Percentiles rank a stretch among this genome's conserved stretches.
phyloP scores from a whole-genome alignment of 2,329 filamentous ascomycete species.

The Rhinocladiella similis region DNA sequence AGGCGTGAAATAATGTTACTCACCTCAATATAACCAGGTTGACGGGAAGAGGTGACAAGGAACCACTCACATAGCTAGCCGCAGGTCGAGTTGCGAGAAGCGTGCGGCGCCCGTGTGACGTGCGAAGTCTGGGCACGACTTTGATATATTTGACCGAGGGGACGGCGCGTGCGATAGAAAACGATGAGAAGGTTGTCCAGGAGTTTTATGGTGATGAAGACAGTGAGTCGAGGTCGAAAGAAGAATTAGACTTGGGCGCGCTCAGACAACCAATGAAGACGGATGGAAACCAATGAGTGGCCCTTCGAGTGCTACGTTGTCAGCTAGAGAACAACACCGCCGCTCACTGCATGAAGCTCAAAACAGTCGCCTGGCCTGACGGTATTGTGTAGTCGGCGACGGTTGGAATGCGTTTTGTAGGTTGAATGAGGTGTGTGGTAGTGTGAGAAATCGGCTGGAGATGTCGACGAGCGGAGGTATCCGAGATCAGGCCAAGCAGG shows the following conservation, averaged over 20 bases:
- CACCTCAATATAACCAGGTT: not conserved
- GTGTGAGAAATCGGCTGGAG: conserved; percentile 1
- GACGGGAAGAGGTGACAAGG: not conserved
- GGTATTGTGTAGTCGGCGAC: not conserved
- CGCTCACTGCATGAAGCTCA: not conserved
- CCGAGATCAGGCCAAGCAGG: conserved; percentile 9
- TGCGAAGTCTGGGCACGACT: not conserved
- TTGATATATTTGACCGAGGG: no score
- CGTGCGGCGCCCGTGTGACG: not conserved
- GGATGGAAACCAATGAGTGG: not conserved
- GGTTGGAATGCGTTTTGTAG: not conserved
- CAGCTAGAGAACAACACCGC: not conserved
- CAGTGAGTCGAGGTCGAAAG: not conserved
- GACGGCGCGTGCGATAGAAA: no score
- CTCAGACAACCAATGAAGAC: not conserved
- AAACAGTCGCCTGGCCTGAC: not conserved
- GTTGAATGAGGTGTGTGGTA: conserved; percentile 1
- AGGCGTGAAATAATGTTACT: not conserved
- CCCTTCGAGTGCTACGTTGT: not conserved
- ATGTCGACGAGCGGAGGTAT: conserved; percentile 10
- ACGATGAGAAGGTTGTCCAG: no score
- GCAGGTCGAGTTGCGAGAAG: not conserved
- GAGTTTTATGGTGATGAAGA: not conserved
- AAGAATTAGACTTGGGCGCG: not conserved
- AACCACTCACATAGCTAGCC: not conserved